Conservation (phyloP, 1,284 basidiomycete species). For the Ustilago vetiveriae region DNA sequence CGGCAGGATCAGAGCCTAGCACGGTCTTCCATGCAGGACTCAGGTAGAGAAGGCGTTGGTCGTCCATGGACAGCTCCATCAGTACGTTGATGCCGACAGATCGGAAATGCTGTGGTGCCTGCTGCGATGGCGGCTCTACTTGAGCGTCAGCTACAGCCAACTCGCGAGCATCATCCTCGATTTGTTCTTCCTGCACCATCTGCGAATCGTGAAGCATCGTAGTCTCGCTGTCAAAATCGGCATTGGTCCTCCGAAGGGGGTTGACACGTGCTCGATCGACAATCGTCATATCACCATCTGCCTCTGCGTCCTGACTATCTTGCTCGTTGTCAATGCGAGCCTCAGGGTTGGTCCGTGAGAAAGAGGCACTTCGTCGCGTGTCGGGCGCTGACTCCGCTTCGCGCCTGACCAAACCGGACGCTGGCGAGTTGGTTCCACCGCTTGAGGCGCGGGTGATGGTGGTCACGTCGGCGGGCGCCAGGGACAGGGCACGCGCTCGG, state of each 20-base stretch:
- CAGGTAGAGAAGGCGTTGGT: constrained; percentile 85
- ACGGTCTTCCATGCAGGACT: constrained; percentile 94
- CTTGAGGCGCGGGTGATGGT: constrained; percentile 14
- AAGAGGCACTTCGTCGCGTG: constrained; percentile 6
- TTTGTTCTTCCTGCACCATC: constrained; percentile 72
- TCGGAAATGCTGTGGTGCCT: constrained; percentile 21
- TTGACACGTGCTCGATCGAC: constrained; percentile 28
- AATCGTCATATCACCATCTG: constrained; percentile 40
- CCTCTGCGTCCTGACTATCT: constrained; percentile 14
- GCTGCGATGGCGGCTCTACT: constrained; percentile 6
- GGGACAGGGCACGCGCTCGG: constrained; percentile 27
- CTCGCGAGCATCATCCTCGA: constrained; percentile 1
- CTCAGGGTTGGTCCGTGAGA: not conserved
- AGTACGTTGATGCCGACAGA: constrained; percentile 70
- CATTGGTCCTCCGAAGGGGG: constrained; percentile 14
- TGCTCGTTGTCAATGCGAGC: constrained; percentile 1
- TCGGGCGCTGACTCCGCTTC: constrained; percentile 15
- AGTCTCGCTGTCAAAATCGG: not conserved
- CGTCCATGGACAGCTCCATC: constrained; percentile 91
- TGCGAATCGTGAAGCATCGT: not conserved
- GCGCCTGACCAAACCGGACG: constrained; percentile 26
- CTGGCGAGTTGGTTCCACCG: constrained; percentile 55
- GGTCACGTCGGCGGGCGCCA: constrained; percentile 9
- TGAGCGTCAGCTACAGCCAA: constrained; percentile 2
- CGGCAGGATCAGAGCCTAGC: constrained; percentile 83